phyloP scores from a whole-genome alignment of 2,329 filamentous ascomycete species.

The Paraphoma sp. region DNA sequence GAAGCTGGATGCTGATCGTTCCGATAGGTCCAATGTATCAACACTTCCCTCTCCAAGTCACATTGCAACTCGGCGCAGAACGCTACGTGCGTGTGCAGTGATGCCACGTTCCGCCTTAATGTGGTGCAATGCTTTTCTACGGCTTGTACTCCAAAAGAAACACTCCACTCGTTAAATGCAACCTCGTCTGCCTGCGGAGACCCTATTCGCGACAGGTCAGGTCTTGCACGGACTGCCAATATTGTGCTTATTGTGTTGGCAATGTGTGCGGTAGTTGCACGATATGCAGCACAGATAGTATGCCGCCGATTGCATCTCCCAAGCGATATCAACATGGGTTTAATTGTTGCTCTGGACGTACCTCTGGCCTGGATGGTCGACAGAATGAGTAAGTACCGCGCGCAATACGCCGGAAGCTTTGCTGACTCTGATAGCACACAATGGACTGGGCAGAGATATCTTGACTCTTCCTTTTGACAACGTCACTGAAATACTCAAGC shows the following conservation, averaged over 20 bases:
- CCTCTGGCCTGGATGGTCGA: background rate
- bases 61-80: background rate
- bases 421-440: background rate
- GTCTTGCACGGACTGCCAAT: background rate
- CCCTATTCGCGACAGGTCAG: background rate
- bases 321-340: background rate
- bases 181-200: background rate
- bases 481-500: slow-evolving; percentile 1
- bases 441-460: slow-evolving; percentile 56
- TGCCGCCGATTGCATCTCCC: background rate
- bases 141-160: background rate
- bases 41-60: background rate
- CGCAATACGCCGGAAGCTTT: background rate
- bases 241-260: background rate
- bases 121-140: background rate
- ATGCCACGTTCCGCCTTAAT: background rate
- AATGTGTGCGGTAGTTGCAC: background rate
- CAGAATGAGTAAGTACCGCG: background rate
- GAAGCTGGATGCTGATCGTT: background rate
- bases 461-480: slow-evolving; percentile 53
- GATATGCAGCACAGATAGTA: background rate
- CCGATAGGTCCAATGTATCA: background rate
- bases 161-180: background rate
- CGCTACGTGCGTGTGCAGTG: background rate
- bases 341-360: background rate